phyloP scores from a whole-genome alignment of 495 filamentous ascomycete species.

The Tuber indicum region DNA sequence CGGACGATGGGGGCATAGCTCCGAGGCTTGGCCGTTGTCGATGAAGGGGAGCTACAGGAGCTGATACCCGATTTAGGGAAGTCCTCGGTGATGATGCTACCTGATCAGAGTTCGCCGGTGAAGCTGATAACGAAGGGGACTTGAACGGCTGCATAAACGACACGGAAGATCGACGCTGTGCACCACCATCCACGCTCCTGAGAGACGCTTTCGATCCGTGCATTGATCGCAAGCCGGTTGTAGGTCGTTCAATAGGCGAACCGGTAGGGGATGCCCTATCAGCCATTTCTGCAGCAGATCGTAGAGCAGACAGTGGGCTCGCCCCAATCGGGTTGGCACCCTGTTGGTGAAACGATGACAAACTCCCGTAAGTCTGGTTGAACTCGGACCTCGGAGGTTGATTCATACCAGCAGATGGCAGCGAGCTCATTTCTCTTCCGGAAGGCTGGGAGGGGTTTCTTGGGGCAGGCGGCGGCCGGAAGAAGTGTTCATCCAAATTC shows the following conservation, averaged over 20 bases:
- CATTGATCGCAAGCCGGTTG: slow-evolving; percentile 54
- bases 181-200: slow-evolving; percentile 44
- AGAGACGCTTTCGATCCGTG: slow-evolving; percentile 58
- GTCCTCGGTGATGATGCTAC: slow-evolving; percentile 58
- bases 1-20: slow-evolving; percentile 36
- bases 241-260: slow-evolving; percentile 57
- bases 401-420: slow-evolving; percentile 52
- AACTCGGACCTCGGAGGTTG: slow-evolving; percentile 51
- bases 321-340: slow-evolving; percentile 55
- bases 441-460: slow-evolving; percentile 36
- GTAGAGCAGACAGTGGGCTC: slow-evolving; percentile 80
- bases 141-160: slow-evolving; percentile 90
- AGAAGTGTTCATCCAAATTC: slow-evolving; percentile 80
- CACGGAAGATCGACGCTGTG: slow-evolving; percentile 69
- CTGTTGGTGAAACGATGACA: slow-evolving; percentile 78
- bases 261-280: slow-evolving; percentile 48
- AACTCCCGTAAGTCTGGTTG: slow-evolving; percentile 79
- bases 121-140: slow-evolving; percentile 85
- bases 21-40: slow-evolving; percentile 25
- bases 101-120: slow-evolving; percentile 58
- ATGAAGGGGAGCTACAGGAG: slow-evolving; percentile 25
- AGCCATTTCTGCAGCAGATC: slow-evolving; percentile 56
- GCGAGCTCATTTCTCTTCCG: slow-evolving; percentile 58
- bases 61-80: slow-evolving; percentile 47
- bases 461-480: slow-evolving; percentile 57